Evolutionary conservation across 1,284 basidiomycete genomes (phyloP).

Genomic region (Leccinum fallax): DNA sequence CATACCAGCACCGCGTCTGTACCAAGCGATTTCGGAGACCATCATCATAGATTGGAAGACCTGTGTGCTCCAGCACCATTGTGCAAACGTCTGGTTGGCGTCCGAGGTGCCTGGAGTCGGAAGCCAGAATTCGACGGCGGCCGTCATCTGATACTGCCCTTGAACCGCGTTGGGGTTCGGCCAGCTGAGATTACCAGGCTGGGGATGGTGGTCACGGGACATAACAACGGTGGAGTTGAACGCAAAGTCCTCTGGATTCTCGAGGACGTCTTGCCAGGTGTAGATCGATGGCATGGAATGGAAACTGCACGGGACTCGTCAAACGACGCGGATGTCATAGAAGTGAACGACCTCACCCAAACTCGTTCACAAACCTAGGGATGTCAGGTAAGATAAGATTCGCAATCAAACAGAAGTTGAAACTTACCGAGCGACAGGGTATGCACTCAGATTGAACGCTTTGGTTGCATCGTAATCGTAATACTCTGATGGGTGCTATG

Average conservation of each 20-base stretch:
- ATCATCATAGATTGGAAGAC: conserved; percentile 54
- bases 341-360: neutral
- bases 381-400: neutral
- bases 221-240: neutral
- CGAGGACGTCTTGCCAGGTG: conserved; percentile 54
- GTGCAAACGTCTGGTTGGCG: conserved; percentile 44
- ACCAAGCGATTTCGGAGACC: neutral
- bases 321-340: neutral
- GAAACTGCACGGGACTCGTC: conserved; percentile 42
- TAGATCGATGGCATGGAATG: conserved; percentile 48
- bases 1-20: conserved; percentile 43
- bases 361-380: neutral
- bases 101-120: conserved; percentile 52
- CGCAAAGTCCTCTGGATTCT: conserved; percentile 51
- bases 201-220: neutral
- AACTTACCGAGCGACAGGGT: too few relatives aligned
- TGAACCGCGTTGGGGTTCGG: conserved; percentile 59
- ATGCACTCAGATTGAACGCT: too few relatives aligned
- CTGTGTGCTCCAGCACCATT: conserved; percentile 64
- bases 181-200: conserved; percentile 46
- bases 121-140: conserved; percentile 55
- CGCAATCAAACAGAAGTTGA: too few relatives aligned
- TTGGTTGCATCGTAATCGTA: too few relatives aligned
- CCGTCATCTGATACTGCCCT: conserved; percentile 58
- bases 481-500: too few relatives aligned